Percentiles rank a stretch among this genome's conserved stretches.
phyloP scores from a whole-genome alignment of 2,329 filamentous ascomycete species.

The Stylonectria norvegica region DNA sequence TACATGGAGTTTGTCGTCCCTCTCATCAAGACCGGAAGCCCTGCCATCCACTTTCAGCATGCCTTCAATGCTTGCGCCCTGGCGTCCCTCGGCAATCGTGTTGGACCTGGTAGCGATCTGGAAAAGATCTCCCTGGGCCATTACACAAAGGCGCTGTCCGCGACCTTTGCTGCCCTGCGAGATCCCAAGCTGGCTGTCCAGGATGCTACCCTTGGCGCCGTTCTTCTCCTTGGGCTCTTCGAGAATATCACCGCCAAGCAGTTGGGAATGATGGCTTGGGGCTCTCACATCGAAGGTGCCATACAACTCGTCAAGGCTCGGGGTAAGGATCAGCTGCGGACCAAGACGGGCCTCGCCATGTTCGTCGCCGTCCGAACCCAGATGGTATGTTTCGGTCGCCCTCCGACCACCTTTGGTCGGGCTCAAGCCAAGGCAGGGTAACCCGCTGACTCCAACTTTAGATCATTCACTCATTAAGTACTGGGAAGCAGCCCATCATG shows the following conservation, averaged over 20 bases:
- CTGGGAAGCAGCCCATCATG: constrained; percentile 50
- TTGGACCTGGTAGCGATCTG: constrained; percentile 32
- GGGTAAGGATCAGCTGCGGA: constrained; percentile 52
- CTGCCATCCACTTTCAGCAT: constrained; percentile 47
- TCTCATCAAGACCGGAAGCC: constrained; percentile 45
- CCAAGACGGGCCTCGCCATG: constrained; percentile 50
- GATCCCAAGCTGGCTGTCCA: constrained; percentile 47
- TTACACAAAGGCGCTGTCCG: constrained; percentile 53
- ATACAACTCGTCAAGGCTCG: constrained; percentile 57
- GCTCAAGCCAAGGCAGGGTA: neutral
- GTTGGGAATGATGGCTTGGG: constrained; percentile 56
- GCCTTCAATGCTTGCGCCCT: constrained; percentile 60
- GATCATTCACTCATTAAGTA: constrained; percentile 56
- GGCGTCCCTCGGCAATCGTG: constrained; percentile 54
- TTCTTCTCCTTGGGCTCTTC: constrained; percentile 58
- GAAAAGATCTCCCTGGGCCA: constrained; percentile 44
- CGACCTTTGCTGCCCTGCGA: constrained; percentile 51
- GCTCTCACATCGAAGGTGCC: constrained; percentile 62
- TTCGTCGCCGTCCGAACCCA: constrained; percentile 60
- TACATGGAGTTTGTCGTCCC: constrained; percentile 59
- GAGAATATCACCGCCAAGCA: constrained; percentile 57
- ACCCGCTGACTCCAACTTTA: constrained; percentile 30
- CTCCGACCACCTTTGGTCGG: neutral
- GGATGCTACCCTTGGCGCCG: constrained; percentile 58
- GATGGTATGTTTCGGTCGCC: constrained; percentile 46